Conservation (phyloP, 2,329 filamentous ascomycete species). For the Trichoderma sp. region DNA sequence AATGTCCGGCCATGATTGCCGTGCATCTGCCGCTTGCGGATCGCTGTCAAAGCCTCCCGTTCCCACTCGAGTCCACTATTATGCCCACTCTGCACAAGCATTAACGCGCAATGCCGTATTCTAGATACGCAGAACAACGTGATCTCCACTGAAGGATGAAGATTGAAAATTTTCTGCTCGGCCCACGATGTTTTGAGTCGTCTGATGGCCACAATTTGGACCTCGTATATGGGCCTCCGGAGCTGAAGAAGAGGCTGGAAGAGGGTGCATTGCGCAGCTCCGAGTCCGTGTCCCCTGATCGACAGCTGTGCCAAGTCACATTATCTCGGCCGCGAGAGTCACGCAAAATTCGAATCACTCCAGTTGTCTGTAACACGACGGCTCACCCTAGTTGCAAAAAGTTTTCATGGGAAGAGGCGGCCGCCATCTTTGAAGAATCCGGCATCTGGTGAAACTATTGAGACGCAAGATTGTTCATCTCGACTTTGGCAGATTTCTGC, state of each 20-base stretch:
- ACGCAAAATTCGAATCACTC: background rate
- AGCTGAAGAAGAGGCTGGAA: background rate
- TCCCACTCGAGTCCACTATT: conserved; percentile 6
- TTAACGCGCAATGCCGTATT: conserved; percentile 2
- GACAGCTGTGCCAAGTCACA: background rate
- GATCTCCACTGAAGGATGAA: background rate
- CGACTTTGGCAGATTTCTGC: background rate
- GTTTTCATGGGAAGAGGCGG: background rate
- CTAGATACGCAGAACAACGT: background rate
- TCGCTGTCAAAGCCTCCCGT: conserved; percentile 11
- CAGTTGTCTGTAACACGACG: background rate
- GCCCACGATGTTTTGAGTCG: conserved; percentile 2
- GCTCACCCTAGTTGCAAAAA: background rate
- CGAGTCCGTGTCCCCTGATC: background rate
- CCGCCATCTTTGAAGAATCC: background rate
- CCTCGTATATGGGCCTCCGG: background rate
- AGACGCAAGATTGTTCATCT: background rate
- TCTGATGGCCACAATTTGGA: background rate
- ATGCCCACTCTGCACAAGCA: background rate
- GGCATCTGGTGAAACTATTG: background rate
- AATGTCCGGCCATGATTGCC: conserved; percentile 11
- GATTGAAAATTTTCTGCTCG: conserved; percentile 11
- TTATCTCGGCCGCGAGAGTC: background rate
- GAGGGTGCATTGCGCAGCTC: background rate
- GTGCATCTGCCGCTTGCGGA: conserved; percentile 13